phyloP scores from a whole-genome alignment of 345 rosid species.

The Gossypium ekmanianum region DNA sequence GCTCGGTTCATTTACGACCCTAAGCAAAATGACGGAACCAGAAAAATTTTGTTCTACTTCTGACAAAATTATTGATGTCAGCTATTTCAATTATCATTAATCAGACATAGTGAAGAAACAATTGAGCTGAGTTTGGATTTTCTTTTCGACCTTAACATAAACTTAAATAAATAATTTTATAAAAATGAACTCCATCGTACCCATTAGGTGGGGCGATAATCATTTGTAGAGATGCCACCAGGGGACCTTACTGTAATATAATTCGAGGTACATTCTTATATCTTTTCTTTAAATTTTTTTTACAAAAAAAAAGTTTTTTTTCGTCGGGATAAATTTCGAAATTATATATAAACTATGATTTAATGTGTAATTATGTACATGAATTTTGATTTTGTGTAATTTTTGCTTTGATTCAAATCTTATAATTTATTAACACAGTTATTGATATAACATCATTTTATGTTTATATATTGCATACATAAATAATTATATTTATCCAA shows the following conservation, averaged over 20 bases:
- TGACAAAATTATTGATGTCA: constrained; percentile 1
- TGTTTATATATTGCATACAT: too few relatives aligned
- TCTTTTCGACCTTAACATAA: background rate
- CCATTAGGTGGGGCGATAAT: constrained; percentile 6
- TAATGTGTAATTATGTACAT: too few relatives aligned
- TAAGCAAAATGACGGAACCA: background rate
- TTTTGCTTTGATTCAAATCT: too few relatives aligned
- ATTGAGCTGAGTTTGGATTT: background rate
- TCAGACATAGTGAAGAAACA: constrained; percentile 1
- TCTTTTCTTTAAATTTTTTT: too few relatives aligned
- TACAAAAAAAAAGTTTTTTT: too few relatives aligned
- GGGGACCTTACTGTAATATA: too few relatives aligned
- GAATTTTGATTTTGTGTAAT: background rate
- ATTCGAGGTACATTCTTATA: background rate
- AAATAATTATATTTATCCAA: too few relatives aligned
- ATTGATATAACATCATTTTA: too few relatives aligned
- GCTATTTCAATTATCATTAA: background rate
- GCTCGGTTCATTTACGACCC: too few relatives aligned
- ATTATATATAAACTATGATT: too few relatives aligned
- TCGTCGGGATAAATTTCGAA: too few relatives aligned
- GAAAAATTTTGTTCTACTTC: background rate
- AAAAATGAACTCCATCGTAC: background rate
- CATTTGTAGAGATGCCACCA: background rate
- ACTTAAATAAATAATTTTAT: background rate
- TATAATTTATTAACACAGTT: too few relatives aligned